phyloP scores from a whole-genome alignment of 345 rosid species.

The Citrus hindsii region DNA sequence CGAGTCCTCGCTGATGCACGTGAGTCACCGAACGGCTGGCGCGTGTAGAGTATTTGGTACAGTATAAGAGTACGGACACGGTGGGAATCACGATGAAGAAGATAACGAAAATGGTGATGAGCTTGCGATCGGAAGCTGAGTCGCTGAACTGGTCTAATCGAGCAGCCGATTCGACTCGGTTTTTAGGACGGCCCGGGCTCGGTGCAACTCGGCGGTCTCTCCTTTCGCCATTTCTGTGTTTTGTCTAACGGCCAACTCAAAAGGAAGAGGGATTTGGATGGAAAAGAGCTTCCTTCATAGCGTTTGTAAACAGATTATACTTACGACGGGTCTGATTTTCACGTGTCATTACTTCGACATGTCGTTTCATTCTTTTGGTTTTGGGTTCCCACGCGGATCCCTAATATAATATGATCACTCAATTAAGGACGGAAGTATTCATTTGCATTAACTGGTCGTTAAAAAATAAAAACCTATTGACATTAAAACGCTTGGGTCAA shows the following conservation, averaged over 20 bases:
- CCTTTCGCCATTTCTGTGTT: constrained; percentile 51
- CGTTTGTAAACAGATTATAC: background rate
- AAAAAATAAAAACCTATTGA: too few species aligned
- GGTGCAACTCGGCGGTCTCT: constrained; percentile 53
- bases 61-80: constrained; percentile 56
- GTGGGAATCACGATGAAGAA: constrained; percentile 71
- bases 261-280: background rate
- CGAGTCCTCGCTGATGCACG: constrained; percentile 34
- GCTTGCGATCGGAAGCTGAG: constrained; percentile 52
- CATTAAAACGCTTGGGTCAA: too few species aligned
- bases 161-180: constrained; percentile 21
- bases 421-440: too few species aligned
- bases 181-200: constrained; percentile 29
- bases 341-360: background rate
- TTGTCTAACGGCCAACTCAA: background rate
- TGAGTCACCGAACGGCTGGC: constrained; percentile 21
- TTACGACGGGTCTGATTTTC: background rate
- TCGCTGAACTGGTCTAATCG: constrained; percentile 25
- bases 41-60: constrained; percentile 39
- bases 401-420: too few species aligned
- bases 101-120: constrained; percentile 44
- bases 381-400: background rate
- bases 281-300: background rate
- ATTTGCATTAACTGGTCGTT: too few species aligned
- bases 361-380: background rate